These are phyloP conservation scores for Pseudocercospora macadamiae DNA, from an alignment of 2,329 filamentous ascomycete species.

Conservation along the genomic window DNA sequence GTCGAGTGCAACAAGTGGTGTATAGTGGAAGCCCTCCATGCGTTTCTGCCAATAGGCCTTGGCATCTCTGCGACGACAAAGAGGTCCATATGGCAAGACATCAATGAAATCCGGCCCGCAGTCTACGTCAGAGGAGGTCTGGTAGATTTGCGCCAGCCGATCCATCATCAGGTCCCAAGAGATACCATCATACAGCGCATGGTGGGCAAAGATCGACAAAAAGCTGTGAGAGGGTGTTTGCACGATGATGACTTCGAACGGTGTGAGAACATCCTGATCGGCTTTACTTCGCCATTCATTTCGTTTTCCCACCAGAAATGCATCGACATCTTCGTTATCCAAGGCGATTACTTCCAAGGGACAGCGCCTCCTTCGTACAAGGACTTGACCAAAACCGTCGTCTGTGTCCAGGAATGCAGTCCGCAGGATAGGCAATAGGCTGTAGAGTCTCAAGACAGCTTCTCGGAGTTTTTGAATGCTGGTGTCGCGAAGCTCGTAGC, in stretches of 20 bases:
- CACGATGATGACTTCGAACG: constrained; percentile 57
- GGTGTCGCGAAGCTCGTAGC: constrained; percentile 57
- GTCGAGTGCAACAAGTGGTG: constrained; percentile 12
- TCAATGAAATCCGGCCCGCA: constrained; percentile 65
- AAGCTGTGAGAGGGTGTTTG: constrained; percentile 36
- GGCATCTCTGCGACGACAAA: constrained; percentile 54
- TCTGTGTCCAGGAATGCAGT: constrained; percentile 72
- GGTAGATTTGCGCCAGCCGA: constrained; percentile 59
- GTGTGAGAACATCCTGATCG: constrained; percentile 50
- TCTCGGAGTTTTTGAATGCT: constrained; percentile 53
- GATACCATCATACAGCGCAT: constrained; percentile 83
- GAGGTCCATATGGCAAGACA: constrained; percentile 69
- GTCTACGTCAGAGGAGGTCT: constrained; percentile 28
- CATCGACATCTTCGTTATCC: constrained; percentile 38
- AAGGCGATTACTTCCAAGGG: constrained; percentile 41
- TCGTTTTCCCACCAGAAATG: constrained; percentile 43
- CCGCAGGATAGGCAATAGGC: constrained; percentile 66
- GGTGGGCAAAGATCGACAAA: constrained; percentile 74
- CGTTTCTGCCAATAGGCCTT: constrained; percentile 67
- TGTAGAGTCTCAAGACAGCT: constrained; percentile 62
- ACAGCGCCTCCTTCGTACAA: constrained; percentile 49
- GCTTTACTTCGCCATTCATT: constrained; percentile 61
- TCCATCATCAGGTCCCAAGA: constrained; percentile 72
- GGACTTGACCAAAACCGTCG: constrained; percentile 76
- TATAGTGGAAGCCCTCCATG: constrained; percentile 49